Conservation (phyloP, 352 stramenopile genomes). For the Pythium sukuiense region DNA sequence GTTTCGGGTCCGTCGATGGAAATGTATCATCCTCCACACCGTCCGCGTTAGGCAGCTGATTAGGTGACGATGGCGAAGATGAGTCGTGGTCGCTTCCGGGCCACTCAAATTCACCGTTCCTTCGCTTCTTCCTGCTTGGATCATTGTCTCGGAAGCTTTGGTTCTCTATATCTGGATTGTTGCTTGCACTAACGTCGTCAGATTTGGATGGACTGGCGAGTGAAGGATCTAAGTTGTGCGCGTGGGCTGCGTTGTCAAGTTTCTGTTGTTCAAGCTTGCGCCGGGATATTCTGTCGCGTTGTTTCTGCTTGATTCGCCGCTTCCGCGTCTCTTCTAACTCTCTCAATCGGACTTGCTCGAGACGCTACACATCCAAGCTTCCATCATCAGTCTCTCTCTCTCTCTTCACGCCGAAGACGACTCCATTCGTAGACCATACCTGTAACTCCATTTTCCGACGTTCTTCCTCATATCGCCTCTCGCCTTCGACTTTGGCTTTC, state of each 20-base stretch:
- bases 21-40: neutral
- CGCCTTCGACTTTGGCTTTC: slow-evolving; percentile 38
- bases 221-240: neutral
- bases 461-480: slow-evolving; percentile 31
- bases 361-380: slow-evolving; percentile 12
- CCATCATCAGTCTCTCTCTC: neutral
- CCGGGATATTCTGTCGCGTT: slow-evolving; percentile 14
- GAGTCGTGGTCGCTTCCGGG: slow-evolving; percentile 2
- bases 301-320: slow-evolving; percentile 22
- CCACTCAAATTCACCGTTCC: slow-evolving; percentile 3
- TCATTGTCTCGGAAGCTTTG: slow-evolving; percentile 18
- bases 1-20: slow-evolving; percentile 1
- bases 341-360: slow-evolving; percentile 28
- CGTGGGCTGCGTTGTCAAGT: neutral
- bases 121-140: neutral
- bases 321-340: slow-evolving; percentile 25
- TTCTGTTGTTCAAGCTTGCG: slow-evolving; percentile 11
- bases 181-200: neutral
- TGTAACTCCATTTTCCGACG: slow-evolving; percentile 48
- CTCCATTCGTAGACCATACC: slow-evolving; percentile 25
- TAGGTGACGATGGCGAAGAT: slow-evolving; percentile 5
- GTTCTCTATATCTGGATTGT: slow-evolving; percentile 14
- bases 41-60: neutral
- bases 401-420: neutral
- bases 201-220: slow-evolving; percentile 1